These are phyloP conservation scores for Nidularia pulvinata DNA, from an alignment of 768 basidiomycete genomes.

Conservation along the genomic window DNA sequence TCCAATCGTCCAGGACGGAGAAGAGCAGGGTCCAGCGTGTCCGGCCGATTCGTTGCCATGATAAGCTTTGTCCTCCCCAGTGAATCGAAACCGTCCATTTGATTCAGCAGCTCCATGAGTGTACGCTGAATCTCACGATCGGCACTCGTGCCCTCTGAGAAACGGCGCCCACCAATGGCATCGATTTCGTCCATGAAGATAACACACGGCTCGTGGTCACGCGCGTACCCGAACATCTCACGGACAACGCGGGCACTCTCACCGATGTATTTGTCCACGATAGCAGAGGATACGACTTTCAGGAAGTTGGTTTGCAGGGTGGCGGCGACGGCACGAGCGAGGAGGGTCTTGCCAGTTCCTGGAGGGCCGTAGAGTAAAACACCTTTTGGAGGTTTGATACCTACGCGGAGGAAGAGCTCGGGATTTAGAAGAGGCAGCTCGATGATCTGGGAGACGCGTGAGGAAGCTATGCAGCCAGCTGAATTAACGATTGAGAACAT, in stretches of 20 bases:
- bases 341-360: conserved; percentile 94
- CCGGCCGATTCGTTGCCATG: conserved; percentile 99
- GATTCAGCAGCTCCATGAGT: conserved; percentile 98
- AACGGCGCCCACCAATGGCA: conserved; percentile 87
- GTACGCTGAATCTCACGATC: conserved; percentile 99
- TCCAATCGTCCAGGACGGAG: conserved; percentile 96
- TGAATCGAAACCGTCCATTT: conserved; percentile 99
- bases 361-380: conserved; percentile 96
- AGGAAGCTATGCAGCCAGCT: background rate
- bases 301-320: conserved; percentile 96
- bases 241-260: conserved; percentile 95
- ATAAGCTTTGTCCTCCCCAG: conserved; percentile 95
- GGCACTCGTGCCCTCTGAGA: conserved; percentile 96
- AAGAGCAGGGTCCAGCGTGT: conserved; percentile 96
- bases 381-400: conserved; percentile 95
- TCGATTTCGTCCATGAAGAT: conserved; percentile 99
- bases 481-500: conserved; percentile 16
- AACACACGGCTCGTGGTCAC: conserved; percentile 97
- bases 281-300: conserved; percentile 98
- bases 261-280: conserved; percentile 98
- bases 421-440: conserved; percentile 94
- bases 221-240: conserved; percentile 99
- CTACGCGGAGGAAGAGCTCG: conserved; percentile 93
- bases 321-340: conserved; percentile 95
- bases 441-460: conserved; percentile 66